Evolutionary conservation across 1,284 basidiomycete species (phyloP), one percentile per base, ranked within the genome.

Genomic region (Vanrija humicola): DNA sequence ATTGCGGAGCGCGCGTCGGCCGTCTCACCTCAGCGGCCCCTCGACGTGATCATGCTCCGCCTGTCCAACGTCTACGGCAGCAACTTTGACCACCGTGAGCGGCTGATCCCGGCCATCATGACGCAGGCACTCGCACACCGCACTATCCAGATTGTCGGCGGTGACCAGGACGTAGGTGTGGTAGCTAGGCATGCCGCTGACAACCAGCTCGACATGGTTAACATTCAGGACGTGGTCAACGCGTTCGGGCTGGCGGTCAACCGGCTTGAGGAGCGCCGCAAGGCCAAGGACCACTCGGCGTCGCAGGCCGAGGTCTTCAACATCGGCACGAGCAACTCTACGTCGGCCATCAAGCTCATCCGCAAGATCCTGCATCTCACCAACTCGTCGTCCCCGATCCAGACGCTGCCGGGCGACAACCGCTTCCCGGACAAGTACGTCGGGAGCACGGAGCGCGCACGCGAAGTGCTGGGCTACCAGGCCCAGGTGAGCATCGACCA

Each of bases 221-320:
- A 65, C 51, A 63, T 67, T n/a, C 58, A 63, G 39, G 66, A 68
- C 44, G 62, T 58, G 9, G 53, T 68, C 25, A 54, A 66, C 57
- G 65, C 61, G 5, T 50, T 68, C 40, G 18, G 55, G 12, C 56
- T 64, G 15, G 54, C 63, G 5, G 55, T 64, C 10, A 50, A 58
- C 28, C 57, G 48, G 1, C 50, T 64, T 1, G 45, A 45, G 19
- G 29, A n/a, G 29, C 25, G 15, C 6, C 18, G 47, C n/a, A 21
- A n/a, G 25, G 26, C 39, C 2, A n/a, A 26, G n/a, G 34, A 50
- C 23, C 42, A n/a, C 29, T 8, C 19, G 10, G n/a, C 16, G n/a
- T 43, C 50, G 19, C 21, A 21, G 25, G 21, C 66, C 21, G 67
- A 67, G 10, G 52, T 46, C 9, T 65, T 56, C 64, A 66, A 68